Conservation (phyloP, 495 filamentous ascomycete genomes). For the Penicillium ochrochloron region DNA sequence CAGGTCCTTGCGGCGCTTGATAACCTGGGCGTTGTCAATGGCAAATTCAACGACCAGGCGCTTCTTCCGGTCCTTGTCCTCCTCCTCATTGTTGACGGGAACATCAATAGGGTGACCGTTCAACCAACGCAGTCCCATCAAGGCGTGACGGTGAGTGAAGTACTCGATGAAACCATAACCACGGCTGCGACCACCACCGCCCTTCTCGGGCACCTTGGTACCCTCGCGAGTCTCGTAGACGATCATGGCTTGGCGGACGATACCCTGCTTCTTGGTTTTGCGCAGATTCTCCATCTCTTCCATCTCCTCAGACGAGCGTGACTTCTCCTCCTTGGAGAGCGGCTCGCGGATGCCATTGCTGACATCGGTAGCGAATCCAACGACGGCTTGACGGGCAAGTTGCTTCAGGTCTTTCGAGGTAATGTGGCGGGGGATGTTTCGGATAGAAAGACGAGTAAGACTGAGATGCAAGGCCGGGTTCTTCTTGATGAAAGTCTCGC, state of each 20-base stretch:
- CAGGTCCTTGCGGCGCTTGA: constrained; percentile 72
- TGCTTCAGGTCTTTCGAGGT: constrained; percentile 89
- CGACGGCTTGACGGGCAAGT: constrained; percentile 84
- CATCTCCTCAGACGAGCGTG: constrained; percentile 79
- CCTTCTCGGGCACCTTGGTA: constrained; percentile 73
- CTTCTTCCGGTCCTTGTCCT: constrained; percentile 66
- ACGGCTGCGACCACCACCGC: constrained; percentile 76
- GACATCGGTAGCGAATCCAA: constrained; percentile 91
- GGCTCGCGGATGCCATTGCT: constrained; percentile 71
- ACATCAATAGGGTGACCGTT: constrained; percentile 76
- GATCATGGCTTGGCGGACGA: constrained; percentile 94
- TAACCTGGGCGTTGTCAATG: constrained; percentile 96
- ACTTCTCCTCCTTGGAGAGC: constrained; percentile 84
- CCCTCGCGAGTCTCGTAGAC: constrained; percentile 87
- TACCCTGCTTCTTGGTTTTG: constrained; percentile 82
- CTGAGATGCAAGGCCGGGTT: constrained; percentile 90
- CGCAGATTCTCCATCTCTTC: constrained; percentile 73
- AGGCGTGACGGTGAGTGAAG: constrained; percentile 85
- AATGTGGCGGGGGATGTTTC: constrained; percentile 86
- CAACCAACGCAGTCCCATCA: constrained; percentile 94
- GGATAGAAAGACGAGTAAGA: constrained; percentile 89
- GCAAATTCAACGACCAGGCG: constrained; percentile 95
- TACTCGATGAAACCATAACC: constrained; percentile 99
- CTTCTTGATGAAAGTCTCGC: constrained; percentile 83
- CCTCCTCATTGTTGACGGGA: constrained; percentile 39